Conservation (phyloP, 139 green algal species). For the Monoraphidium neglectum region DNA sequence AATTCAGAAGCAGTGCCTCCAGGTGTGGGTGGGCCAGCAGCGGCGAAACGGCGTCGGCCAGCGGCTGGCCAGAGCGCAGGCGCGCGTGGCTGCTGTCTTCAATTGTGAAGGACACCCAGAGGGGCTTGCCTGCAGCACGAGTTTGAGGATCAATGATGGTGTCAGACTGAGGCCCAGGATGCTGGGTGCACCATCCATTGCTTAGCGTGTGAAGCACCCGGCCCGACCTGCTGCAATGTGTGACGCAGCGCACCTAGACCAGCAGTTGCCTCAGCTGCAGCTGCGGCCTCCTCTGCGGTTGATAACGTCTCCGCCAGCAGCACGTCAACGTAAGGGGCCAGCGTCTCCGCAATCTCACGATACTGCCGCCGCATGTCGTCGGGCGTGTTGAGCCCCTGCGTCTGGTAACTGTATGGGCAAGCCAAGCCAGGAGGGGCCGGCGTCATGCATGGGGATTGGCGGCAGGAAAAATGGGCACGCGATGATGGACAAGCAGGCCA, state of each 20-base stretch:
- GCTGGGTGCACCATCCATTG: background rate
- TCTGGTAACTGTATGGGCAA: constrained; percentile 30
- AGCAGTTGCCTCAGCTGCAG: constrained; percentile 35
- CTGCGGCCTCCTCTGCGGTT: constrained; percentile 38
- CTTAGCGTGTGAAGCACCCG: background rate
- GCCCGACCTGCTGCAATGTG: background rate
- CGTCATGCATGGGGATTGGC: too few species aligned
- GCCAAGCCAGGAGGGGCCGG: too few species aligned
- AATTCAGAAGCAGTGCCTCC: constrained; percentile 43
- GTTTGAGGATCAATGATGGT: background rate
- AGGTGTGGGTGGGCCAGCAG: background rate
- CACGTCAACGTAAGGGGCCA: constrained; percentile 51
- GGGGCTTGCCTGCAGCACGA: constrained; percentile 29
- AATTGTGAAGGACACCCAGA: constrained; percentile 65
- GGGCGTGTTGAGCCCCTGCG: background rate
- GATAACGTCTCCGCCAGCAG: constrained; percentile 66
- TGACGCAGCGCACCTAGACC: background rate
- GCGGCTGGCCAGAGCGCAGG: constrained; percentile 47
- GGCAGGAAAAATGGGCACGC: too few species aligned
- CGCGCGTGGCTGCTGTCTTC: constrained; percentile 34
- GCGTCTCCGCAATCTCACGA: constrained; percentile 20
- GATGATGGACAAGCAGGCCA: too few species aligned
- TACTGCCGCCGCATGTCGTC: constrained; percentile 36
- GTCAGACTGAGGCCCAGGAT: too few species aligned
- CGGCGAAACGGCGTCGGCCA: constrained; percentile 33